These are phyloP conservation scores for Pyrus communis DNA, from an alignment of 306 rosid species.

Conservation along the genomic window DNA sequence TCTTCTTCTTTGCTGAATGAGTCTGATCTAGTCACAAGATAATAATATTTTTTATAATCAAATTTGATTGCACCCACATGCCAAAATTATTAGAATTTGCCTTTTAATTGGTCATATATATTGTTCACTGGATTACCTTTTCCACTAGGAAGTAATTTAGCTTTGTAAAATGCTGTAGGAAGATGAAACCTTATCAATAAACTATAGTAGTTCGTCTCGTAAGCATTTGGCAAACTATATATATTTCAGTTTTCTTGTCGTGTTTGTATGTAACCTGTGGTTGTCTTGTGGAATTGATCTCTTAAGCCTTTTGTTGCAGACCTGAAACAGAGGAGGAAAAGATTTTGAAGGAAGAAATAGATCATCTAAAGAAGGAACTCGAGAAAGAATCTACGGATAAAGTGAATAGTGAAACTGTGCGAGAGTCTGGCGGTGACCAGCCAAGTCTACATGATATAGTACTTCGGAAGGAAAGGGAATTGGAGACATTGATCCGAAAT, in stretches of 20 bases:
- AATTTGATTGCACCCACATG: not conserved
- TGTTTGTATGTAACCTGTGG: not conserved
- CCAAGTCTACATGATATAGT: constrained; percentile 22
- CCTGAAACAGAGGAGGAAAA: constrained; percentile 69
- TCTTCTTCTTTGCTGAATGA: not conserved
- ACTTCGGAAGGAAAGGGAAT: constrained; percentile 53
- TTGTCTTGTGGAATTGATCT: constrained; percentile 16
- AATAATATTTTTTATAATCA: not conserved
- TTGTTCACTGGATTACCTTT: not conserved
- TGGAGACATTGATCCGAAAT: constrained; percentile 58
- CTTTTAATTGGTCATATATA: not conserved
- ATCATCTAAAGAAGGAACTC: constrained; percentile 56
- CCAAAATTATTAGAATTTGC: not conserved
- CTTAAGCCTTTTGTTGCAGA: constrained; percentile 43
- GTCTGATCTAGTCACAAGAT: not conserved
- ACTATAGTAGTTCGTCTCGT: not conserved
- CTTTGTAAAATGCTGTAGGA: not conserved
- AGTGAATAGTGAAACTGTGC: constrained; percentile 34
- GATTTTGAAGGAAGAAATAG: constrained; percentile 72
- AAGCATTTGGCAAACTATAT: not conserved
- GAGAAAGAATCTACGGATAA: constrained; percentile 36
- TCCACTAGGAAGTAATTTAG: not conserved
- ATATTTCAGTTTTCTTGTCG: not conserved
- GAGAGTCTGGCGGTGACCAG: constrained; percentile 42
- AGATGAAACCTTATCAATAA: not conserved